A percentile compares a stretch with the other conserved stretches of the same genome.
Evolutionary conservation across 2,329 filamentous ascomycete genomes (phyloP).

Genomic region (Fulvia fulva): DNA sequence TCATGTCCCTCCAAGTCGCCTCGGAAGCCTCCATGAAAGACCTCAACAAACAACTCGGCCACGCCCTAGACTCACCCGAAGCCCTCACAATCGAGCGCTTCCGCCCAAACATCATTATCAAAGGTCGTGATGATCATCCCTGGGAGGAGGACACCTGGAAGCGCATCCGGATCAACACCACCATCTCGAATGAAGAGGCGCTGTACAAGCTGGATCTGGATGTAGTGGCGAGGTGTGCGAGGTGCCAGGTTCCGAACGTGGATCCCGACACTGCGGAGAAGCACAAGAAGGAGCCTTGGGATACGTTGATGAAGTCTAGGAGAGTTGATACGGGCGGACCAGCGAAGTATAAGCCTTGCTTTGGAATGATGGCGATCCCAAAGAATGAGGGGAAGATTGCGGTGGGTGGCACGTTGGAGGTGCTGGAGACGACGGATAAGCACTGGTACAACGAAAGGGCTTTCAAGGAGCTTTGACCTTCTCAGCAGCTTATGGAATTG

Average conservation of each 20-base stretch:
- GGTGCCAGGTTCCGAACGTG: constrained; percentile 64
- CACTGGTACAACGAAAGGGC: constrained; percentile 49
- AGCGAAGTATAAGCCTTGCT: constrained; percentile 61
- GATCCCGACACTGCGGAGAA: constrained; percentile 58
- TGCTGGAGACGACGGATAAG: constrained; percentile 53
- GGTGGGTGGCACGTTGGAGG: constrained; percentile 58
- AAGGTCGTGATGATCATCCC: constrained; percentile 45
- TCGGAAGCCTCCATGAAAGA: constrained; percentile 55
- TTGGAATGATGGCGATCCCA: constrained; percentile 63
- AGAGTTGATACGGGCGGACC: constrained; percentile 58
- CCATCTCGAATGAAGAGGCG: constrained; percentile 29
- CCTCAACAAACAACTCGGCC: constrained; percentile 51
- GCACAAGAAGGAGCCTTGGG: constrained; percentile 58
- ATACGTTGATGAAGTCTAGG: constrained; percentile 58
- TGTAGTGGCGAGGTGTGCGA: constrained; percentile 55
- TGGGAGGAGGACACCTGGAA: constrained; percentile 66
- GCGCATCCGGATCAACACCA: constrained; percentile 46
- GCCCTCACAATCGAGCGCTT: constrained; percentile 60
- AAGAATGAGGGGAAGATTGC: constrained; percentile 51
- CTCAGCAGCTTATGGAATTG: neutral
- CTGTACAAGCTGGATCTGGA: constrained; percentile 48
- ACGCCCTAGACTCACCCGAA: constrained; percentile 36
- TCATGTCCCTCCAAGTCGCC: constrained; percentile 55
- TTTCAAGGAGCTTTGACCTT: constrained; percentile 32
- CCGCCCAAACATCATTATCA: constrained; percentile 60